Base-by-base conservation (phyloP, 495 filamentous ascomycete species). In the Pyronema omphalodes region DNA sequence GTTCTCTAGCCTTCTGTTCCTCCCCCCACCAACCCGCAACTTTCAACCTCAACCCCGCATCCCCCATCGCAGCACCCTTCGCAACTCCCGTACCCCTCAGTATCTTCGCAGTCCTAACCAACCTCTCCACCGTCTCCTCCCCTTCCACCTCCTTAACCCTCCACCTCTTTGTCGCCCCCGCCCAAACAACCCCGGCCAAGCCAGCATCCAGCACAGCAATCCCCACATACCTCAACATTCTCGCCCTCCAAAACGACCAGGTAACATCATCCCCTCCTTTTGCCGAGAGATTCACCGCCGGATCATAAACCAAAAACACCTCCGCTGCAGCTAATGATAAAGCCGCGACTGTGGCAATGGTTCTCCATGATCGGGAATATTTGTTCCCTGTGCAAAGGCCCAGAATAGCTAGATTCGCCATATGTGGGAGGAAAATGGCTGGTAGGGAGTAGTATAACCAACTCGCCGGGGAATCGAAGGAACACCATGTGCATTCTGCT, bases 361-460 rank as follows among this genome's bases (percentile, higher is more conserved):
- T 76, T 15, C 91, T 77, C 84, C 87, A 95, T 37, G 71, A 65
- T 9, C 71, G 70, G 0, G 77, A 74, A 14, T 82, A 73, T 0
- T 73, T 55, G 8, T 66, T 59, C 3, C 73, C 76, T 1, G 82
- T 86, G 4, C 76, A 76, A 39, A 87, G 54, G 19, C 83, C 84
- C 35, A 89, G 67, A 15, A 83, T 67, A 37, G 74, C 59, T 37
- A 88, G 70, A 68, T 94, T 86, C 9, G 83, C 52, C 12, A 98
- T 69, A 66, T 96, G 88, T 15, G 88, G 86, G 0, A 76, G 61
- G 4, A 87, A 61, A 17, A 93, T 68, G 8, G 77, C 68, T 0
- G 91, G 89, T 0, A 93, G 67, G 37, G 84, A 81, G 70, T 91
- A 95, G 62, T 83, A 76, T 37, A 93, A 72, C 67, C 86, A 94